These are phyloP conservation scores for Perilla frutescens DNA, from an alignment of 257 asterid genomes.

Conservation along the genomic window DNA sequence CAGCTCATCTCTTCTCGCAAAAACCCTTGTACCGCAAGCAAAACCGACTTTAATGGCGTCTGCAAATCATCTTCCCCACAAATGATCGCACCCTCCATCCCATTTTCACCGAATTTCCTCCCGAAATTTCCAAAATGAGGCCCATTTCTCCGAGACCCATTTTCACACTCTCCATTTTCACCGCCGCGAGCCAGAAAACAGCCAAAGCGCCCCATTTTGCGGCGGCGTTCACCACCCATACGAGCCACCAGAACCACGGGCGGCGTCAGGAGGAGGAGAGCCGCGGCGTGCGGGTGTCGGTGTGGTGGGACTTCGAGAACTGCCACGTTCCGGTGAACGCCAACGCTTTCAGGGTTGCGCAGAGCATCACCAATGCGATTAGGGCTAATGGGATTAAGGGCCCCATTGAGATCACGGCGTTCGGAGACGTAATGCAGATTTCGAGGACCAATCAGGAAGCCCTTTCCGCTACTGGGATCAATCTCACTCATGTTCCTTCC, in stretches of 20 bases:
- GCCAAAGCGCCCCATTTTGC: constrained; percentile 30
- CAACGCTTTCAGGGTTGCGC: constrained; percentile 70
- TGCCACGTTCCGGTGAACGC: constrained; percentile 62
- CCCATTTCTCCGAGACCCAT: constrained; percentile 43
- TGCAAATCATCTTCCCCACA: background rate
- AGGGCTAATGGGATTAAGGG: constrained; percentile 89
- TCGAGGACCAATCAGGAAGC: constrained; percentile 84
- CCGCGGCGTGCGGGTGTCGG: constrained; percentile 81
- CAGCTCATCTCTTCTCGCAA: background rate
- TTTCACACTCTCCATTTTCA: constrained; percentile 42
- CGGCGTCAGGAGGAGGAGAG: constrained; percentile 79
- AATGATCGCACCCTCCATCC: constrained; percentile 7
- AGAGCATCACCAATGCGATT: constrained; percentile 67
- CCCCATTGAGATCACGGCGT: constrained; percentile 87
- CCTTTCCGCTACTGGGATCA: constrained; percentile 83
- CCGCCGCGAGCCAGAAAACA: constrained; percentile 30
- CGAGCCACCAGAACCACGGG: constrained; percentile 40
- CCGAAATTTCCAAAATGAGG: constrained; percentile 41
- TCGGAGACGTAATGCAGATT: constrained; percentile 83
- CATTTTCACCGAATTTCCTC: background rate
- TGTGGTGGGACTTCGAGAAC: constrained; percentile 99
- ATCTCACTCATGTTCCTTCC: constrained; percentile 77
- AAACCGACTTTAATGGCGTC: constrained; percentile 30
- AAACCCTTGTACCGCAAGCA: constrained; percentile 13
- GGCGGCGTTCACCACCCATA: constrained; percentile 30